Evolutionary conservation across 768 basidiomycete species (phyloP), one percentile per base, ranked within the genome.

Genomic region (Mycena latifolia): DNA sequence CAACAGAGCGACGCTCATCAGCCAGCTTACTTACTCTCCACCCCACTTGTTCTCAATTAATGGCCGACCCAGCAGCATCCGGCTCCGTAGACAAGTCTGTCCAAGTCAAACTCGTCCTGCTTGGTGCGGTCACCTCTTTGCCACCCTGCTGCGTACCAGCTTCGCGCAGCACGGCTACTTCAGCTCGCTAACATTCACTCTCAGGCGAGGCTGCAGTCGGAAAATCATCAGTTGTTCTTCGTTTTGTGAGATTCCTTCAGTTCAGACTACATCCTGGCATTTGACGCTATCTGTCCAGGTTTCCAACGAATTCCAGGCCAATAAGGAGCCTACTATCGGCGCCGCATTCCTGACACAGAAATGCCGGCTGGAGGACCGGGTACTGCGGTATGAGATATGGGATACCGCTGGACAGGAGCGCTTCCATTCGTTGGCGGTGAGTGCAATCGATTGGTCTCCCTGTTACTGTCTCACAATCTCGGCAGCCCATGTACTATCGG

Each of bases 251-350:
- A 82, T 27, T 55, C n/a, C 55, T 35, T 24, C 28, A 22, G 54
- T 27, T 15, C 37, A 29, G 35, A 43, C 29, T 43, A 56, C 50
- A 55, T 64, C 29, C 72, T 69, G 53, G 48, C 60, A 69, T 48
- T 72, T 66, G 29, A 71, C 22, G 6, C 67, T 50, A 56, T 52
- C 28, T 61, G 55, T 64, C 43, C 62, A 95, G 94, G 94, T 95
- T 57, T 92, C 92, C 77, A 95, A 99, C 81, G 97, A 99, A 78
- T 99, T 99, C 79, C 96, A 98, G 79, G 90, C 94, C 66, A 98
- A 99, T 87, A 99, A 98, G 79, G 96, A 98, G 74, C 97, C 97
- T 12, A 99, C 97, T 27, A 99, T 99, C 73, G 97, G 96, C 37
- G 96, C 96, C 55, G 96, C 95, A 5, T 97, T 97, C 83, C 78